These are phyloP conservation scores for Eucalyptus grandis DNA, from an alignment of 345 rosid genomes.

Conservation along the genomic window DNA sequence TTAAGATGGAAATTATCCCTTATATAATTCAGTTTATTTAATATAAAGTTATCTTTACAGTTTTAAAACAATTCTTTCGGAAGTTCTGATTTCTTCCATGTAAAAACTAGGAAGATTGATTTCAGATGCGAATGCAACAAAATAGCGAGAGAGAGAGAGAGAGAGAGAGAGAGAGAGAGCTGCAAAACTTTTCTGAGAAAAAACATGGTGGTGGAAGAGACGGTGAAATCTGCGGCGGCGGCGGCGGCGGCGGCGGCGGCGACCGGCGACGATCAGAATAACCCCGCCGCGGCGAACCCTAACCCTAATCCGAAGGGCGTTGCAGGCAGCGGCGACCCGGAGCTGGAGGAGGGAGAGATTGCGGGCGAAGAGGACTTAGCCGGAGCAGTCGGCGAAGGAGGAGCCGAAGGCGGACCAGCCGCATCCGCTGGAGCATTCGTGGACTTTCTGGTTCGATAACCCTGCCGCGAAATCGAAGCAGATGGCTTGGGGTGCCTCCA, in stretches of 20 bases:
- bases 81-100: neutral
- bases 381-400: neutral
- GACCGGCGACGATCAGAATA: neutral
- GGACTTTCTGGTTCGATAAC: slow-evolving; percentile 95
- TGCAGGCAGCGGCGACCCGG: neutral
- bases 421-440: slow-evolving; percentile 41
- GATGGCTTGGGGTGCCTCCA: slow-evolving; percentile 63
- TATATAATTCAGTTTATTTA: neutral
- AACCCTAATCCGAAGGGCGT: neutral
- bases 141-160: neutral
- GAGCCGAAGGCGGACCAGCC: neutral
- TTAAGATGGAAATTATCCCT: neutral
- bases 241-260: neutral
- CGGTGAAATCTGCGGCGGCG: neutral
- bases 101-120: neutral
- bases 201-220: slow-evolving; percentile 3
- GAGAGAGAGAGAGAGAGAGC: neutral
- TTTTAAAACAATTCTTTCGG: neutral
- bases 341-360: neutral
- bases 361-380: neutral
- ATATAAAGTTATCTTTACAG: neutral
- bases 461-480: slow-evolving; percentile 47
- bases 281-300: neutral
- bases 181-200: neutral
- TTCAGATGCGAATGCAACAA: neutral